Evolutionary conservation across 306 rosid genomes (phyloP).

Genomic region (Castanea crenata): DNA sequence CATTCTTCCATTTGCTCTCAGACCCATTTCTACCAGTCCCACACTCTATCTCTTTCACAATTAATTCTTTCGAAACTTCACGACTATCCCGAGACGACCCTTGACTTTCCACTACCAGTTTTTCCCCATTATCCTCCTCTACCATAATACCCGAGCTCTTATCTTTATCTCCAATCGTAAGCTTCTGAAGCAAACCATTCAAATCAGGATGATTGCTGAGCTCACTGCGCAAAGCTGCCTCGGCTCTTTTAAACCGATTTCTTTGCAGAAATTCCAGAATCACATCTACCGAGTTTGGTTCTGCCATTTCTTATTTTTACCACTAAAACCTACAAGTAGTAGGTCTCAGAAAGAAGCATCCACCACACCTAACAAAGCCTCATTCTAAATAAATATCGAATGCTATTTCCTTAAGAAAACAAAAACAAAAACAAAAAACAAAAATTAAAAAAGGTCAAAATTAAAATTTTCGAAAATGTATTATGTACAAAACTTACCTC

Average conservation of each 20-base stretch:
- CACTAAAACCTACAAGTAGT: conserved; percentile 48
- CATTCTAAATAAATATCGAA: conserved; percentile 25
- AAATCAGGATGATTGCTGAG: conserved; percentile 62
- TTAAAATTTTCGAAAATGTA: conserved; percentile 1
- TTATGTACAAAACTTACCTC: conserved; percentile 38
- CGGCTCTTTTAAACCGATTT: conserved; percentile 79
- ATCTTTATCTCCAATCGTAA: conserved; percentile 62
- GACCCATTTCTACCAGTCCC: conserved; percentile 64
- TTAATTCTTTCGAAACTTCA: conserved; percentile 74
- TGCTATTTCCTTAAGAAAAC: conserved; percentile 15
- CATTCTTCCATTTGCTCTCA: conserved; percentile 66
- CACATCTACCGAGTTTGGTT: conserved; percentile 71
- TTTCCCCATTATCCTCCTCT: conserved; percentile 58
- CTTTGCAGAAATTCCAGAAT: conserved; percentile 81
- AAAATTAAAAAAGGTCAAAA: not conserved
- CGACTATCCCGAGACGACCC: conserved; percentile 34
- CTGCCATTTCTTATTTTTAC: conserved; percentile 49
- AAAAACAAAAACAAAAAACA: not conserved
- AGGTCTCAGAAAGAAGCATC: conserved; percentile 13
- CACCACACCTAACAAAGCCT: conserved; percentile 23
- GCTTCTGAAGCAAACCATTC: conserved; percentile 73
- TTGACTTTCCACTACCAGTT: conserved; percentile 47
- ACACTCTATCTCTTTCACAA: conserved; percentile 94
- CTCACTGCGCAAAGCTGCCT: conserved; percentile 90
- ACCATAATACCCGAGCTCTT: conserved; percentile 32